Conservation (phyloP, 441 rosid species). For the Aleurites moluccanus region DNA sequence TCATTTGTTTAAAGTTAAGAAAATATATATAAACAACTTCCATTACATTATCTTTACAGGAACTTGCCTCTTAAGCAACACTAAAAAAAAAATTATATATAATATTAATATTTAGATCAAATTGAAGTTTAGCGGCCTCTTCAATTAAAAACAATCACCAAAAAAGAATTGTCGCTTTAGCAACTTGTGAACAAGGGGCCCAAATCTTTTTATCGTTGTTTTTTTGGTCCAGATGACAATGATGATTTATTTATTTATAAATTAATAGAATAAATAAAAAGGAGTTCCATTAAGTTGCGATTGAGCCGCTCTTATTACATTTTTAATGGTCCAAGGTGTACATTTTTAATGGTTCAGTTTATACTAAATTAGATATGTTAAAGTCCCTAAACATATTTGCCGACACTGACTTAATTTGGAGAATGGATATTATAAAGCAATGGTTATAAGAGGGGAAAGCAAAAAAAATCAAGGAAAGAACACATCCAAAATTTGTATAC, state of each 20-base stretch:
- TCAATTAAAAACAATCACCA: neutral
- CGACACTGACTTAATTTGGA: neutral
- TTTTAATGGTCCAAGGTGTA: neutral
- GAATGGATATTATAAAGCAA: neutral
- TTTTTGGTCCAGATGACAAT: neutral
- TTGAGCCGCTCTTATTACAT: constrained; percentile 13
- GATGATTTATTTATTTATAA: constrained; percentile 1
- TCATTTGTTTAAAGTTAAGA: constrained; percentile 11
- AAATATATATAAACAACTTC: neutral
- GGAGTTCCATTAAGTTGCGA: neutral
- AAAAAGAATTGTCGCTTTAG: neutral
- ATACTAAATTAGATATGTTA: neutral
- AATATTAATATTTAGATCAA: neutral
- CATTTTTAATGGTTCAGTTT: too few species aligned
- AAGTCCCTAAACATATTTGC: constrained; percentile 1
- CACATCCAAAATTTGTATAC: neutral
- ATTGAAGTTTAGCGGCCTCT: neutral
- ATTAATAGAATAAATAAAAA: neutral
- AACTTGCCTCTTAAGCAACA: neutral
- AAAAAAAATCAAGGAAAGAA: too few species aligned
- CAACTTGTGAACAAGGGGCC: constrained; percentile 12
- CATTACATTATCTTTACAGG: too few species aligned
- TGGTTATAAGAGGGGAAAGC: too few species aligned
- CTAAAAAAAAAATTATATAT: constrained; percentile 11
- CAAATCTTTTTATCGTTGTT: neutral